A percentile compares a stretch with the other conserved stretches of the same genome.
Evolutionary conservation across 1,284 basidiomycete genomes (phyloP).

Genomic region (Apiotrichum gracile): DNA sequence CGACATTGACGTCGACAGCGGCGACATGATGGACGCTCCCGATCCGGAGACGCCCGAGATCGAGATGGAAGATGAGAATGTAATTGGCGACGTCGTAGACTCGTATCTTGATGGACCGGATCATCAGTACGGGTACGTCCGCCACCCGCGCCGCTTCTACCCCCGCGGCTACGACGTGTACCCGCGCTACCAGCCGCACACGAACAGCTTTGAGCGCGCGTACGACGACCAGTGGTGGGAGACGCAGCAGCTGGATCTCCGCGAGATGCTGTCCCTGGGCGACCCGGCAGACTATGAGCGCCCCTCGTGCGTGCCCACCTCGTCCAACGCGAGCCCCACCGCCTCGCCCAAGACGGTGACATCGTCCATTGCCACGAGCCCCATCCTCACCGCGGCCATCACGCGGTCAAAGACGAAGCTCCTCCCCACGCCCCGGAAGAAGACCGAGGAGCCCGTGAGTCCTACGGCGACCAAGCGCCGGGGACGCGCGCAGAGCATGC

Average conservation of each 20-base stretch:
- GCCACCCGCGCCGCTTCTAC: neutral
- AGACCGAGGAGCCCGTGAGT: neutral
- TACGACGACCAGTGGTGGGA: slow-evolving; percentile 1
- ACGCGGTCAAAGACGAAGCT: neutral
- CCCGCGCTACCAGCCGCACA: neutral
- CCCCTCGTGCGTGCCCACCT: neutral
- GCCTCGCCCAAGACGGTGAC: neutral
- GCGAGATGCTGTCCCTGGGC: neutral
- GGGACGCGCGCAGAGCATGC: neutral
- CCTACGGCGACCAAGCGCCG: neutral
- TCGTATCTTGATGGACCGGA: neutral
- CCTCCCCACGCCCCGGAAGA: neutral
- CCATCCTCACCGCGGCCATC: neutral
- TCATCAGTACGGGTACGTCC: neutral
- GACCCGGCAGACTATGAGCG: neutral
- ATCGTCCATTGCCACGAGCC: neutral
- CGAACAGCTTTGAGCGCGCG: neutral
- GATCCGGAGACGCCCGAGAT: neutral
- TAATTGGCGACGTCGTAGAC: neutral
- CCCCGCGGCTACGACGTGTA: neutral
- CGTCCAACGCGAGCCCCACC: neutral
- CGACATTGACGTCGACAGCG: neutral
- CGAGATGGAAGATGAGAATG: neutral
- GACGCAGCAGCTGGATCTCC: neutral
- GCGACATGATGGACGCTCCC: neutral